Evolutionary conservation across 495 filamentous ascomycete species (phyloP).

Genomic region (Glonium stellatum): DNA sequence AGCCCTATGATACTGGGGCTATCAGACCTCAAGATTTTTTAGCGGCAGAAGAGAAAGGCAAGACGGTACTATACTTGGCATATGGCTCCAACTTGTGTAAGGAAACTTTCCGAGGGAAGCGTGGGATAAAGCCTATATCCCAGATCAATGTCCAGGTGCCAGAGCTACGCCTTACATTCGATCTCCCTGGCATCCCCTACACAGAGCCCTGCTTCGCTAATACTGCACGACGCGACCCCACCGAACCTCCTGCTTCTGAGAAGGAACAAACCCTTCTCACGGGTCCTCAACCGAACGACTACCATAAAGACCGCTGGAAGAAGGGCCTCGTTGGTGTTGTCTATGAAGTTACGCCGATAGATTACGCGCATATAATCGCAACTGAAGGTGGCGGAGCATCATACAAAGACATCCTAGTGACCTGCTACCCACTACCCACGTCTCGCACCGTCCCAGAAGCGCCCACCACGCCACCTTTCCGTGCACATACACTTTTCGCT

Average conservation of each 20-base stretch:
- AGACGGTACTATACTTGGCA: slow-evolving; percentile 80
- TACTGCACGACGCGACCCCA: slow-evolving; percentile 49
- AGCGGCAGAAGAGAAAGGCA: slow-evolving; percentile 17
- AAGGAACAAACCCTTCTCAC: too few species aligned
- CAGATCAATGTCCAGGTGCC: slow-evolving; percentile 75
- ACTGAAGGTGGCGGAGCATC: slow-evolving; percentile 80
- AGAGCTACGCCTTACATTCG: slow-evolving; percentile 67
- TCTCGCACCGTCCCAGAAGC: slow-evolving; percentile 25
- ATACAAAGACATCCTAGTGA: slow-evolving; percentile 76
- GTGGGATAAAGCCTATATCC: slow-evolving; percentile 73
- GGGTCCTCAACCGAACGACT: slow-evolving; percentile 14
- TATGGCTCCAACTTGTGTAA: slow-evolving; percentile 87
- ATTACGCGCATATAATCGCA: slow-evolving; percentile 80
- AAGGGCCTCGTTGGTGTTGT: slow-evolving; percentile 86
- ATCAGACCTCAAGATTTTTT: not conserved
- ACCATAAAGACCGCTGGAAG: slow-evolving; percentile 54
- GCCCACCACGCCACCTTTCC: slow-evolving; percentile 40
- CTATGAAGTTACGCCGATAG: slow-evolving; percentile 77
- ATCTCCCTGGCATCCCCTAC: slow-evolving; percentile 82
- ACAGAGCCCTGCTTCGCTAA: slow-evolving; percentile 89
- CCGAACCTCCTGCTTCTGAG: not conserved
- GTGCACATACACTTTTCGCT: slow-evolving; percentile 53
- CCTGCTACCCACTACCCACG: slow-evolving; percentile 56
- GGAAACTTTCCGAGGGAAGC: slow-evolving; percentile 64
- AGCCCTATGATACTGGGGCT: not conserved